Percentiles rank a stretch among this genome's conserved stretches.
Conservation (phyloP, 2,329 filamentous ascomycete genomes). For the Stachybotrys chartarum region DNA sequence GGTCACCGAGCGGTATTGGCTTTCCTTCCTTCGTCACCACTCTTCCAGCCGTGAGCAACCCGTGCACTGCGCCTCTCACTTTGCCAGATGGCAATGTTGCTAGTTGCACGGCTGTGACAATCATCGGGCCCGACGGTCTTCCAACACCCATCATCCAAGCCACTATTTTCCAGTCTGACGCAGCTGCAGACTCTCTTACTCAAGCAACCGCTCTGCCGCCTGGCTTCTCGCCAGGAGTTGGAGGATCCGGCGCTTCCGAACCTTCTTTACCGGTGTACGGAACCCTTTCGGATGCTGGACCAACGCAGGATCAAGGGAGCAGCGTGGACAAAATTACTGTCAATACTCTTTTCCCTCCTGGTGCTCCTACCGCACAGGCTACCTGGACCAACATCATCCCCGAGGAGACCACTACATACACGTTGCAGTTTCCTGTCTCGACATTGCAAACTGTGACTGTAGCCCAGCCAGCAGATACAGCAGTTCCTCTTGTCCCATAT, state of each 20-base stretch:
- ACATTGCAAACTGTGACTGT: constrained; percentile 26
- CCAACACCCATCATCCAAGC: constrained; percentile 3
- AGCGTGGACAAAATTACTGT: constrained; percentile 4
- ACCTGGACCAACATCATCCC: constrained; percentile 32
- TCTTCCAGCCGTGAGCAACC: background rate
- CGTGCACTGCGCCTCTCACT: background rate
- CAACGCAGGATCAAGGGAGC: background rate
- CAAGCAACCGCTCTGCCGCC: background rate
- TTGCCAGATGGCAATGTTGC: constrained; percentile 7
- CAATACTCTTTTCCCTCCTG: constrained; percentile 14
- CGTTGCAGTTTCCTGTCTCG: constrained; percentile 29
- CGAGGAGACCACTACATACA: constrained; percentile 31
- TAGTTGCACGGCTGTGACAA: constrained; percentile 22
- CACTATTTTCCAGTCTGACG: constrained; percentile 1
- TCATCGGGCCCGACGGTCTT: constrained; percentile 18
- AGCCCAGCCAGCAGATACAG: constrained; percentile 3
- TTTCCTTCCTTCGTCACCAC: background rate
- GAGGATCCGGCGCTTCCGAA: background rate
- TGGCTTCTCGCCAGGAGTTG: background rate
- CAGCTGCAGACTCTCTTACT: constrained; percentile 5
- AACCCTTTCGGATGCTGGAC: background rate
- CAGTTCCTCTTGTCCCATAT: constrained; percentile 4
- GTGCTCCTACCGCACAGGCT: constrained; percentile 12
- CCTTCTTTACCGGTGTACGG: constrained; percentile 9
- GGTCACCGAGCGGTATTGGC: background rate